Conservation (phyloP, 2,329 filamentous ascomycete species). For the Verticillium nubilum region DNA sequence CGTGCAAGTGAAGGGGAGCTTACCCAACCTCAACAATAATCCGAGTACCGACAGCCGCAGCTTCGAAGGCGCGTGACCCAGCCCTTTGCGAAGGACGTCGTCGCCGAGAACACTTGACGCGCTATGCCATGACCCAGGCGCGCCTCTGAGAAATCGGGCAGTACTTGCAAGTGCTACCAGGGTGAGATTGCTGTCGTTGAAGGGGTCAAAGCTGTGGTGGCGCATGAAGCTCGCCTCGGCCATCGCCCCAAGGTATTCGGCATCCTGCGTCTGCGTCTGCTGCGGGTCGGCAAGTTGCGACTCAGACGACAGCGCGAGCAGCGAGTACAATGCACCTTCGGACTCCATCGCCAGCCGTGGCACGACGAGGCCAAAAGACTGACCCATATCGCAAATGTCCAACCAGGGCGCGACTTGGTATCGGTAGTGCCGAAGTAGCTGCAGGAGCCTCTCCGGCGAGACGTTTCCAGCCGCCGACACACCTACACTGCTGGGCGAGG, state of each 20-base stretch:
- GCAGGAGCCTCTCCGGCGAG: slow-evolving; percentile 14
- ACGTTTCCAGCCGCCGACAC: background rate
- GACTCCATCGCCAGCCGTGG: slow-evolving; percentile 22
- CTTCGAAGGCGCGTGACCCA: slow-evolving; percentile 6
- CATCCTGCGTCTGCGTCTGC: background rate
- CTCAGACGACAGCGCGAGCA: slow-evolving; percentile 15
- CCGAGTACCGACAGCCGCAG: slow-evolving; percentile 4
- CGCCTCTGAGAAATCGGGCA: slow-evolving; percentile 2
- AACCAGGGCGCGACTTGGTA: slow-evolving; percentile 41
- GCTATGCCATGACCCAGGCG: slow-evolving; percentile 4
- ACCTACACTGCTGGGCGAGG: background rate
- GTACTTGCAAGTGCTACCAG: slow-evolving; percentile 3
- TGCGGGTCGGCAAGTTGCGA: slow-evolving; percentile 4
- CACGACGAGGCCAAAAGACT: slow-evolving; percentile 32
- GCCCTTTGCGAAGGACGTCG: background rate
- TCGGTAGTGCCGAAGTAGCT: slow-evolving; percentile 34
- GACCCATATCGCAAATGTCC: slow-evolving; percentile 34
- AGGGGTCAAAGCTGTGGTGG: background rate
- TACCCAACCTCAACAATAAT: slow-evolving; percentile 21
- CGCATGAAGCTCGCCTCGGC: background rate
- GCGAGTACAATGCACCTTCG: slow-evolving; percentile 16
- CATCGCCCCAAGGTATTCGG: slow-evolving; percentile 3
- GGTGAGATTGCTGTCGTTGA: slow-evolving; percentile 3
- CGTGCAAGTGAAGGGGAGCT: background rate
- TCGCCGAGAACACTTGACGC: slow-evolving; percentile 1